phyloP scores from a whole-genome alignment of 164 flowering plant species.

The Magnolia changhungtana region DNA sequence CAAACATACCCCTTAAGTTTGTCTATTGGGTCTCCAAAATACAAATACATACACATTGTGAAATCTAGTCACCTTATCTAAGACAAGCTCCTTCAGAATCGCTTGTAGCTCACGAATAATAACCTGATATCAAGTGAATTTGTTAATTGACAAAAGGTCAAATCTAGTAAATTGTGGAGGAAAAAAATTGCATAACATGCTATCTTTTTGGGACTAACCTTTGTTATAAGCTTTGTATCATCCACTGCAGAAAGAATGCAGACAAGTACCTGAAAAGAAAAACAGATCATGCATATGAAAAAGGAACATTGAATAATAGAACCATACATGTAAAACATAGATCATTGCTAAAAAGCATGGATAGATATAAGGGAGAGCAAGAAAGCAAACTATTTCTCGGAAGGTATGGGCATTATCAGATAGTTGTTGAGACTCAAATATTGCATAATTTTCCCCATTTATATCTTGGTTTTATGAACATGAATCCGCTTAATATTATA shows the following conservation, averaged over 20 bases:
- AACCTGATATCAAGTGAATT: conserved; percentile 35
- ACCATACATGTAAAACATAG: too few species aligned
- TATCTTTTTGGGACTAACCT: conserved; percentile 43
- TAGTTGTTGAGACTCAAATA: too few species aligned
- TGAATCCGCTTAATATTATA: too few species aligned
- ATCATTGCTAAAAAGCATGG: too few species aligned
- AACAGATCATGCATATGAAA: background rate
- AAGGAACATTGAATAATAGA: background rate
- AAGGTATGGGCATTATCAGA: too few species aligned
- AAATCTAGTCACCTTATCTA: conserved; percentile 60
- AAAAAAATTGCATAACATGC: background rate
- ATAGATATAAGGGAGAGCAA: too few species aligned
- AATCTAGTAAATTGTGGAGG: background rate
- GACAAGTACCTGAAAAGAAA: conserved; percentile 61
- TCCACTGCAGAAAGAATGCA: conserved; percentile 74
- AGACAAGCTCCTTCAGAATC: conserved; percentile 54
- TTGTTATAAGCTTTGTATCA: conserved; percentile 79
- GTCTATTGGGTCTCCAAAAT: background rate
- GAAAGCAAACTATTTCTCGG: too few species aligned
- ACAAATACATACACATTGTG: too few species aligned
- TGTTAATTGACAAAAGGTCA: background rate
- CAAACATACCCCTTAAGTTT: background rate
- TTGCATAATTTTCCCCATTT: too few species aligned
- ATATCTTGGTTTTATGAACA: too few species aligned
- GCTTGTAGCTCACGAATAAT: conserved; percentile 65